Conservation (phyloP, 805 yeast genomes). For the Zygosaccharomyces lentus region DNA sequence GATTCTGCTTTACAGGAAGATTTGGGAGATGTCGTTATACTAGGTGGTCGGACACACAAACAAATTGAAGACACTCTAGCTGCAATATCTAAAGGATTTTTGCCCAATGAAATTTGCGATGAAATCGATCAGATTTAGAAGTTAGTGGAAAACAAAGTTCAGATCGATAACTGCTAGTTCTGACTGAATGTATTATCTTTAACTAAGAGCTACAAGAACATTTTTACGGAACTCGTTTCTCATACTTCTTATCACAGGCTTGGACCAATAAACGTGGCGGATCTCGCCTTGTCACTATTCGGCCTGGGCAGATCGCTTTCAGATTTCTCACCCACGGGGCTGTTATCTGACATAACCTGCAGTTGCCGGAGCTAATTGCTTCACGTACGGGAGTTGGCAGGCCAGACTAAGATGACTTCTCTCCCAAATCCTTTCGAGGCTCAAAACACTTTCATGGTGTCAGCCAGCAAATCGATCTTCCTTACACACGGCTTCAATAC, state of each 20-base stretch:
- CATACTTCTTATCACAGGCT: background rate
- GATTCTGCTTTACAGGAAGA: slow-evolving; percentile 15
- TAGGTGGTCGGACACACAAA: slow-evolving; percentile 19
- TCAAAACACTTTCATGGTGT: background rate
- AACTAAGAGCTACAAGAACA: background rate
- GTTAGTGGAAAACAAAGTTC: slow-evolving; percentile 18
- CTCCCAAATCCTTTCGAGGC: background rate
- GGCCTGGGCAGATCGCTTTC: background rate
- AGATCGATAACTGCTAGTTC: slow-evolving; percentile 18
- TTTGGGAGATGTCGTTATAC: slow-evolving; percentile 21
- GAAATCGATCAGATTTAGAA: slow-evolving; percentile 25
- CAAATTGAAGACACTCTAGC: slow-evolving; percentile 19
- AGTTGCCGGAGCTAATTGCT: background rate
- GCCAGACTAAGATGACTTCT: background rate
- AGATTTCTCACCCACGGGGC: slow-evolving; percentile 37
- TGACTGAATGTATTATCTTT: background rate
- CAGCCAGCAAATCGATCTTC: background rate
- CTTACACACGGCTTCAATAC: background rate
- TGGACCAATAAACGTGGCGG: background rate
- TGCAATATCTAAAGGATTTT: slow-evolving; percentile 22
- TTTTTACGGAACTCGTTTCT: background rate
- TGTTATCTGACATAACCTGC: background rate
- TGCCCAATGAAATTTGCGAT: slow-evolving; percentile 18
- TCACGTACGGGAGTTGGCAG: background rate
- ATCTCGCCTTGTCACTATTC: background rate